A percentile compares a stretch with the other conserved stretches of the same genome.
phyloP scores from a whole-genome alignment of 352 stramenopile genomes.

The Pythium rhizo-oryzae region DNA sequence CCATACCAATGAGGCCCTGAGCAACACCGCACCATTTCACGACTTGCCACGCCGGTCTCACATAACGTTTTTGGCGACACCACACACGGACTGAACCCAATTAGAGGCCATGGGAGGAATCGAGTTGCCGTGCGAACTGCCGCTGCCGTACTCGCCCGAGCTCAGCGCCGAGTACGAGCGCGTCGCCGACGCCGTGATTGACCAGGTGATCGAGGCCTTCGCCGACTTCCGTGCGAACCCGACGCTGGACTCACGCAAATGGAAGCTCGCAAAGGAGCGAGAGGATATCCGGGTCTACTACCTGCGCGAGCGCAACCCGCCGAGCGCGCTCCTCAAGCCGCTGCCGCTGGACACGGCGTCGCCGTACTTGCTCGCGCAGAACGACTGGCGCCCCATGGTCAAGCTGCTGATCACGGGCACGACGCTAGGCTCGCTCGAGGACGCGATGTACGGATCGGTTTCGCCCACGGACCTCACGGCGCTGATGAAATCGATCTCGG shows the following conservation, averaged over 20 bases:
- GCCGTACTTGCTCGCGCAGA: not conserved
- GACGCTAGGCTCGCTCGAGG: conserved; percentile 55
- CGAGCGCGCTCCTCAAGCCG: conserved; percentile 6
- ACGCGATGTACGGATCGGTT: conserved; percentile 61
- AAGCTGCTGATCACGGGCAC: conserved; percentile 54
- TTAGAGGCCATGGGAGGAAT: not conserved
- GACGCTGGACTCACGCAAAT: conserved; percentile 3
- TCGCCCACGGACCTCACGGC: conserved; percentile 33
- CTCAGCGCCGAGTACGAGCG: conserved; percentile 4
- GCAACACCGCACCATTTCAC: too few species aligned
- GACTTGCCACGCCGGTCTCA: too few species aligned
- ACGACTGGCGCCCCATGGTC: conserved; percentile 40
- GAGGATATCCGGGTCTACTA: conserved; percentile 9
- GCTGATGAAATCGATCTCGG: conserved; percentile 38
- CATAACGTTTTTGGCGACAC: too few species aligned
- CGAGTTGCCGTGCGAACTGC: conserved; percentile 1
- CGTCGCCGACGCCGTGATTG: conserved; percentile 3
- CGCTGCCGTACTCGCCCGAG: conserved; percentile 4
- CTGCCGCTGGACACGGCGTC: not conserved
- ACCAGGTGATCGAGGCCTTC: conserved; percentile 4
- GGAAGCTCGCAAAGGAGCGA: conserved; percentile 6
- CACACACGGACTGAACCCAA: too few species aligned
- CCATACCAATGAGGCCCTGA: too few species aligned
- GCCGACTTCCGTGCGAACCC: not conserved
- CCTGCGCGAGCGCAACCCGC: conserved; percentile 7